Base-by-base conservation (phyloP, 345 rosid genomes). In the Toxicodendron radicans region DNA sequence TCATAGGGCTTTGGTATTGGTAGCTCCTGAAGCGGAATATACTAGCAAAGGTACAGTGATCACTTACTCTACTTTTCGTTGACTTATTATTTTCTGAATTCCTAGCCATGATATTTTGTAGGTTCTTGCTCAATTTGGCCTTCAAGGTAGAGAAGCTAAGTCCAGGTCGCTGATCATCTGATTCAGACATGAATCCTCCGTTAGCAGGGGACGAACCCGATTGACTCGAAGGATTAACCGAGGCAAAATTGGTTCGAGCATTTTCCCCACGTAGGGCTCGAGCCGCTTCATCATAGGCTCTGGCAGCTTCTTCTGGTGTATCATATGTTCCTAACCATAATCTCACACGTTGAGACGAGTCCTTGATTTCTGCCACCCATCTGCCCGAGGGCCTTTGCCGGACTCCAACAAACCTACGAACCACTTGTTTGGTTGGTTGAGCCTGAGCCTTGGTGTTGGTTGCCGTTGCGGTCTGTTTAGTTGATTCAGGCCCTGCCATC, bases 321-420 rank as follows among this genome's bases (percentile, higher is more conserved):
- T 90, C 92, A 1, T 90, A 90, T 0, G 94, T 90, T 46, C 94
- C 94, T 0, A 90, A 83, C 94, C 94, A 90, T 33, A 90, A 65
- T 51, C 94, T 76, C 18, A 85, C 90, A 4, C 87, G 85, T 35
- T 87, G 94, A 11, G 94, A 86, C 0, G 94, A 86, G 79, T 90
- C 94, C 82, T 90, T 90, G 73, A 90, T 90, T 72, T 90, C 94
- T 1, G 92, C 92, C 8, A 90, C 94, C 94, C 94, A 90, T 79
- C 89, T 79, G 10, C 94, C 94, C 0, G 92, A 90, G 0, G 94
- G 94, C 51, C 94, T 82, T 75, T 86, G 90, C 80, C 91, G 64
- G 24, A 87, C 94, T 5, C 91, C 94, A 0, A 90, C 90, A 49
- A 85, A 90, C 68, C 90, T 78, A 7, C 94, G 83, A 52, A 35